Percentiles rank a stretch among this genome's conserved stretches.
Evolutionary conservation across 2,329 filamentous ascomycete genomes (phyloP).

Genomic region (Trichophyton mentagrophytes): DNA sequence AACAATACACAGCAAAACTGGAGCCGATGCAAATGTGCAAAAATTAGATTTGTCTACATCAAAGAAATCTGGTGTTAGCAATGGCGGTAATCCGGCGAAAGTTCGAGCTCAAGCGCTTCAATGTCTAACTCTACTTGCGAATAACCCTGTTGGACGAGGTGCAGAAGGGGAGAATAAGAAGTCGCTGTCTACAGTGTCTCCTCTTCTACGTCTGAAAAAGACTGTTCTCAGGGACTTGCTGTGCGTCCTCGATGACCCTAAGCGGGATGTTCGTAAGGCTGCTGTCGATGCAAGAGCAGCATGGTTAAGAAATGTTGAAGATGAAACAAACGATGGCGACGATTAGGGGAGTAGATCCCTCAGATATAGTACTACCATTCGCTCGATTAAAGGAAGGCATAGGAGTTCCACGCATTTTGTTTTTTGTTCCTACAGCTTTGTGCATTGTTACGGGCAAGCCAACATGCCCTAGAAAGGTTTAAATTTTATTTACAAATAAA

Average conservation of each 20-base stretch:
- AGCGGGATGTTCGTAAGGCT: constrained; percentile 48
- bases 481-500: not conserved
- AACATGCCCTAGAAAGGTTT: too few relatives aligned
- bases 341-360: not conserved
- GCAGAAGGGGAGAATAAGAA: constrained; percentile 14
- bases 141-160: constrained; percentile 17
- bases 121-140: constrained; percentile 29
- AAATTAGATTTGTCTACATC: not conserved
- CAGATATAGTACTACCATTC: not conserved
- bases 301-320: constrained; percentile 37
- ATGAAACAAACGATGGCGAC: not conserved
- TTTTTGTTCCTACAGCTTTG: too few relatives aligned
- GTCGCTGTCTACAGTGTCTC: constrained; percentile 22
- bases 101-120: constrained; percentile 26
- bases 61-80: constrained; percentile 5
- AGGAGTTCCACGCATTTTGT: too few relatives aligned
- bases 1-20: constrained; percentile 11
- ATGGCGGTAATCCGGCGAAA: constrained; percentile 17
- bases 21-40: not conserved
- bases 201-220: constrained; percentile 44
- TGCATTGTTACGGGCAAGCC: too few relatives aligned
- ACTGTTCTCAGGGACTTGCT: constrained; percentile 45
- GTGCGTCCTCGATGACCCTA: constrained; percentile 48
- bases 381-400: too few relatives aligned
- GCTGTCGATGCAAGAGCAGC: constrained; percentile 49